Base-by-base conservation (phyloP, 2,329 filamentous ascomycete genomes). In the Colletotrichum nymphaeae region DNA sequence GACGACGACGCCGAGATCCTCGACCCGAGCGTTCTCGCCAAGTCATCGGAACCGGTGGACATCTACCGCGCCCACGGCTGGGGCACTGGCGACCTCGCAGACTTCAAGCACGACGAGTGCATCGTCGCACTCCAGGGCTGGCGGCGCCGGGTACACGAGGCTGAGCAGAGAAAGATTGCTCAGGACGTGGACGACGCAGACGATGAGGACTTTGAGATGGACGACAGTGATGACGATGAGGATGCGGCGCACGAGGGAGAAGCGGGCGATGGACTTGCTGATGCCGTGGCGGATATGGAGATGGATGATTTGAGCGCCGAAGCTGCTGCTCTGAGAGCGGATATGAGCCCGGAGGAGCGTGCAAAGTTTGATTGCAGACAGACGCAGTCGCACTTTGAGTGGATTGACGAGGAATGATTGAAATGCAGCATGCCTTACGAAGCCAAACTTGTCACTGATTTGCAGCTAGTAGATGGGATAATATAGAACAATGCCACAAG, bases 271-370 rank as follows among this genome's bases (percentile, higher is more conserved):
- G 42, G 35, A 9, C 60, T 73, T 5, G 71, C 52, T 4, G 71
- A 73, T n/a, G 67, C 71, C 2, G 60, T 73, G 22, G 71, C 71
- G 2, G 67, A 73, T 5, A 69, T 73, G 71, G 71, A 71, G 22
- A 62, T 73, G n/a, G 71, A 72, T 24, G 69, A 69, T 37, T 22
- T 73, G 19, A 62, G 22, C 19, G 71, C 67, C 5, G 71, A 73
- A 56, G 67, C 35, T 1, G 71, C 71, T 22, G 71, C 67, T 8
- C 14, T 73, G 19, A 57, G 67, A 19, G 71, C 67, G 1, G 71
- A 73, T 9, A 70, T 73, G 67, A 59, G 32, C 4, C 67, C 71
- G 1, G 71, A 73, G 67, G 71, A 70, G 19, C 60, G 71, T 26
- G 32, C 52, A 26, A 70, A 49, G 49, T 71, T 73, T 7, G 35